Evolutionary conservation across 1,139 yeast species (phyloP), one percentile per base, ranked within the genome.

Genomic region (Hanseniaspora gamundiae): DNA sequence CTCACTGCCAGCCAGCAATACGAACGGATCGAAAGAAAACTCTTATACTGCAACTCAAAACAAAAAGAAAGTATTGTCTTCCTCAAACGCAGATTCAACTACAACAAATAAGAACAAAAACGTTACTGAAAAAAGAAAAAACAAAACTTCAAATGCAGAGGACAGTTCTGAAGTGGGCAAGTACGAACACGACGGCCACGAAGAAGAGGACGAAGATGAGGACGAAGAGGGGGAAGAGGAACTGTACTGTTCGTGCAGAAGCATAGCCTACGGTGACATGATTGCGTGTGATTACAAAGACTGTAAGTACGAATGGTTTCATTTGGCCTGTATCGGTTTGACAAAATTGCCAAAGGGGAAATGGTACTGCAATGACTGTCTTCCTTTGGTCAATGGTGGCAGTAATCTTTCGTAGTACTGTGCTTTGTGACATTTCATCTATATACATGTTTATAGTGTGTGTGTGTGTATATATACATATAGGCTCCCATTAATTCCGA

Each of bases 251-350:
- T 86, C 86, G 64, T 91, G 98, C 67, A 86, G 87, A 60, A 95
- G 88, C 60, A 94, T 87, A 1, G 88, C 97, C 3, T 88, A 84
- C 61, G 98, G 98, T 17, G 97, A 91, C 58, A 91, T 91, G 98
- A 96, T 91, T 49, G 98, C 95, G 2, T 91, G 98, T 65, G 98
- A 91, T 59, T 95, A 95, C 2, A 91, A 83, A 41, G 79, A 81
- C 50, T 91, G 98, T 66, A 81, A 81, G 59, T 71, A 88, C 45
- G 97, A 91, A 62, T 91, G 98, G 98, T 91, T 91, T 68, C 98
- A 91, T 65, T 70, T 88, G 57, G 95, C 95, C 16, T 91, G 98
- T 63, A 88, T 87, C 42, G 96, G 96, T 1, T 73, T 88, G 52
- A 78, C 78, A 42, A 83, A 87, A 45, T 80, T 94, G 9, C 98